Evolutionary conservation across 2,329 filamentous ascomycete genomes (phyloP).

Genomic region (Colletotrichum caudatum): DNA sequence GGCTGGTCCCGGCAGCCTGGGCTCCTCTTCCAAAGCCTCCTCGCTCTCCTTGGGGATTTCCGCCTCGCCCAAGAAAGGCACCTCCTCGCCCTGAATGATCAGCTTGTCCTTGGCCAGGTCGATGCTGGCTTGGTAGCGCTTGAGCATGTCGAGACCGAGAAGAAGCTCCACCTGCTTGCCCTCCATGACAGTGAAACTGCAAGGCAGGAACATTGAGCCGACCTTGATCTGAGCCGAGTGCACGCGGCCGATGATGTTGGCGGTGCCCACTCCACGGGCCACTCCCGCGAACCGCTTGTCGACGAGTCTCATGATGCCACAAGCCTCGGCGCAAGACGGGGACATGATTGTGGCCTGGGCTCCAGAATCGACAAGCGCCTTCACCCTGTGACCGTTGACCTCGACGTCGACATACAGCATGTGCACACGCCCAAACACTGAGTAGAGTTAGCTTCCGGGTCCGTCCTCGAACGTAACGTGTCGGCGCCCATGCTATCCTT

Average conservation of each 20-base stretch:
- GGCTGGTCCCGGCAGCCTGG: conserved; percentile 84
- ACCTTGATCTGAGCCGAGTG: conserved; percentile 97
- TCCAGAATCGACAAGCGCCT: conserved; percentile 96
- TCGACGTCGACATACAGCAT: conserved; percentile 97
- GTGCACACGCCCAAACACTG: conserved; percentile 93
- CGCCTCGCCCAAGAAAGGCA: conserved; percentile 90
- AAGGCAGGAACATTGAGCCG: conserved; percentile 86
- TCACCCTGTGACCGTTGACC: conserved; percentile 92
- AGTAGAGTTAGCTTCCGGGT: conserved; percentile 23
- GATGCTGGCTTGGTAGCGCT: conserved; percentile 92
- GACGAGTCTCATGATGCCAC: conserved; percentile 95
- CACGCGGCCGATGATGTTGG: conserved; percentile 92
- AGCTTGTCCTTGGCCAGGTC: conserved; percentile 88
- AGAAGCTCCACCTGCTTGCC: conserved; percentile 95
- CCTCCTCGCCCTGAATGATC: conserved; percentile 87
- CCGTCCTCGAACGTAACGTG: background rate
- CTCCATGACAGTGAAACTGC: conserved; percentile 99
- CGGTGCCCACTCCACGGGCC: conserved; percentile 93
- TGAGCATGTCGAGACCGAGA: conserved; percentile 95
- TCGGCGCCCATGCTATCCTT: conserved; percentile 52
- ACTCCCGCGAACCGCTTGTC: conserved; percentile 93
- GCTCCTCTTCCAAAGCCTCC: conserved; percentile 80
- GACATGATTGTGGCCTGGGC: conserved; percentile 99
- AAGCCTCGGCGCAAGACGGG: conserved; percentile 87
- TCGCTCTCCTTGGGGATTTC: conserved; percentile 91